A percentile compares a stretch with the other conserved stretches of the same genome.
These are phyloP conservation scores for Dothistroma septosporum DNA, from an alignment of 2,329 filamentous ascomycete species.

Conservation along the genomic window DNA sequence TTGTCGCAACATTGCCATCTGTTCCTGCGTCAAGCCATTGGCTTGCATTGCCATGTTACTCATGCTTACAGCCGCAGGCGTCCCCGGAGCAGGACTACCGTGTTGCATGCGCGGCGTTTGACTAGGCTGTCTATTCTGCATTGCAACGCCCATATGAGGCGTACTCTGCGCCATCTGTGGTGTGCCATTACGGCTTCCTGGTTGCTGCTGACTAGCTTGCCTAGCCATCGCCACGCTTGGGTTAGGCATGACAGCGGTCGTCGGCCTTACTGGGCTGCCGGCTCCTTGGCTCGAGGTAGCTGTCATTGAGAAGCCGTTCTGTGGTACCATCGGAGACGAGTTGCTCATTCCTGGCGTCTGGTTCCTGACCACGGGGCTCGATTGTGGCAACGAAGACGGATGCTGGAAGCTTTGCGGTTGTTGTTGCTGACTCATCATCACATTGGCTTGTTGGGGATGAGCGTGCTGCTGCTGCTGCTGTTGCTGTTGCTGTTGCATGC, in stretches of 20 bases:
- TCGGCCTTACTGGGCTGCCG: slow-evolving; percentile 60
- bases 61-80: slow-evolving; percentile 22
- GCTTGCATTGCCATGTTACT: slow-evolving; percentile 30
- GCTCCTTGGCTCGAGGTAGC: slow-evolving; percentile 64
- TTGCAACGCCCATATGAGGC: slow-evolving; percentile 34
- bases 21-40: slow-evolving; percentile 28
- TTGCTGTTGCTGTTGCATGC: slow-evolving; percentile 27
- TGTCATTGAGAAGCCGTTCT: slow-evolving; percentile 48
- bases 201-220: slow-evolving; percentile 38
- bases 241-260: slow-evolving; percentile 56
- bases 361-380: slow-evolving; percentile 57
- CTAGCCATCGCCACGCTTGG: slow-evolving; percentile 34
- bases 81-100: slow-evolving; percentile 33
- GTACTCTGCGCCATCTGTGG: slow-evolving; percentile 39
- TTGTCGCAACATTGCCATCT: slow-evolving; percentile 32
- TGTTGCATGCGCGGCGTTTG: slow-evolving; percentile 37
- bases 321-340: slow-evolving; percentile 42
- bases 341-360: slow-evolving; percentile 45
- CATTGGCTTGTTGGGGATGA: slow-evolving; percentile 40
- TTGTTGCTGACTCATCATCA: slow-evolving; percentile 34
- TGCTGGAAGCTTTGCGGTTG: slow-evolving; percentile 44
- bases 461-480: slow-evolving; percentile 33
- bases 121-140: slow-evolving; percentile 35
- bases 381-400: slow-evolving; percentile 48
- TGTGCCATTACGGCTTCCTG: slow-evolving; percentile 34